These are phyloP conservation scores for Penicillium paxilli DNA, from an alignment of 495 filamentous ascomycete genomes.

Conservation along the genomic window DNA sequence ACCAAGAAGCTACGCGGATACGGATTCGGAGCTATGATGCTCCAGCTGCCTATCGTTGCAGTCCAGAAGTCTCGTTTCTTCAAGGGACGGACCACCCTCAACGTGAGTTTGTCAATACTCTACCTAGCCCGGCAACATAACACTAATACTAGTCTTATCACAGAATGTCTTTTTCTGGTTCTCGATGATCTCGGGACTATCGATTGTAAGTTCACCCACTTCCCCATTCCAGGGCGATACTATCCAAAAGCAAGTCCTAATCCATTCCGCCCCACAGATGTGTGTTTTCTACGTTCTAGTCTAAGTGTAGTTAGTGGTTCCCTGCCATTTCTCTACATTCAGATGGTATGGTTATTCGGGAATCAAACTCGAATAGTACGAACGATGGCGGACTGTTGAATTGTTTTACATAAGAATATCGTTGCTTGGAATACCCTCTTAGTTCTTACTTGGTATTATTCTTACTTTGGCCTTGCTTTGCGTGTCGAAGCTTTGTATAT, in stretches of 20 bases:
- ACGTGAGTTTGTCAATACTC: constrained; percentile 44
- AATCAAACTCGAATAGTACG: background rate
- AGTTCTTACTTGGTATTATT: background rate
- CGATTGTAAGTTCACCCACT: constrained; percentile 61
- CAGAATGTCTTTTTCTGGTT: constrained; percentile 91
- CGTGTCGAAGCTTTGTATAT: background rate
- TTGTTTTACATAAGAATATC: background rate
- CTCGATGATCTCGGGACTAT: constrained; percentile 88
- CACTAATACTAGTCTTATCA: background rate
- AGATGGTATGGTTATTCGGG: too few species aligned
- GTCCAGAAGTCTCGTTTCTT: constrained; percentile 80
- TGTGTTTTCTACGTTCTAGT: constrained; percentile 59
- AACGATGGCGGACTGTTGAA: background rate
- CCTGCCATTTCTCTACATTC: background rate
- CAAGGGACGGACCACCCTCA: constrained; percentile 70
- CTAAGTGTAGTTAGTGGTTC: constrained; percentile 20
- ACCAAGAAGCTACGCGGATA: constrained; percentile 96
- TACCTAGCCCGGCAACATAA: background rate
- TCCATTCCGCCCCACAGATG: constrained; percentile 37
- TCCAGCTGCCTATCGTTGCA: constrained; percentile 91
- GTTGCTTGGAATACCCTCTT: background rate
- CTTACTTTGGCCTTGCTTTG: background rate
- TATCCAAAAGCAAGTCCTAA: constrained; percentile 3
- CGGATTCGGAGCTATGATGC: constrained; percentile 92
- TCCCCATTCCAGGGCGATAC: background rate